Base-by-base conservation (phyloP, 768 basidiomycete genomes). In the Galerina marginata region DNA sequence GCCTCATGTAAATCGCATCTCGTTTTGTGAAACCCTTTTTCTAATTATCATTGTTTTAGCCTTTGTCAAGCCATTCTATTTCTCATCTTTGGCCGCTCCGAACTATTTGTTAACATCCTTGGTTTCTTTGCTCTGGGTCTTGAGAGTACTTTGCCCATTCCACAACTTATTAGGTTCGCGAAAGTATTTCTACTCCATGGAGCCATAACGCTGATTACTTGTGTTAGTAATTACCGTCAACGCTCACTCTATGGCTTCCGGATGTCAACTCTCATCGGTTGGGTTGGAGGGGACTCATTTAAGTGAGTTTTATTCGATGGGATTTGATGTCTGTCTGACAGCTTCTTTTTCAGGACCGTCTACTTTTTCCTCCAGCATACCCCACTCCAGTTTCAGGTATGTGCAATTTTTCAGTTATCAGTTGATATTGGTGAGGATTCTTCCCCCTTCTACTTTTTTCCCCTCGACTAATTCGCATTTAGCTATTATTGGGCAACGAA, bases 71-170 rank as follows among this genome's bases (percentile, higher is more conserved):
- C 89, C 4, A 92, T 94, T 56, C 70, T 89, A 3, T 89, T 88
- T 71, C 81, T 95, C 43, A 90, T 94, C 61, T 85, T 94, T 54
- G 84, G 87, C 16, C 83, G 84, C 37, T 87, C 82, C 4, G 71
- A 84, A 15, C 39, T 83, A 29, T 95, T 86, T 69, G 75, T 93
- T 6, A 74, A 79, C 14, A 72, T 85, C 6, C 77, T 94, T 20
- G 93, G 93, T 0, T 95, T 92, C 67, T 65, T 91, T 42, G 90
- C 93, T 0, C 71, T 95, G 25, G 93, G 93, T 11, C 77, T 95
- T 25, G 93, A 94, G 73, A 94, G 92, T 65, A 92, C 90, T 3
- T 74, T 95, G n/a, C 93, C 93, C 6, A 83, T 95, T 56, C 93
- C 93, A 3, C 93, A 95, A 67, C 77, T 95, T 42, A 81, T 92